Base-by-base conservation (phyloP, 495 filamentous ascomycete genomes). In the Xylaria grammica region DNA sequence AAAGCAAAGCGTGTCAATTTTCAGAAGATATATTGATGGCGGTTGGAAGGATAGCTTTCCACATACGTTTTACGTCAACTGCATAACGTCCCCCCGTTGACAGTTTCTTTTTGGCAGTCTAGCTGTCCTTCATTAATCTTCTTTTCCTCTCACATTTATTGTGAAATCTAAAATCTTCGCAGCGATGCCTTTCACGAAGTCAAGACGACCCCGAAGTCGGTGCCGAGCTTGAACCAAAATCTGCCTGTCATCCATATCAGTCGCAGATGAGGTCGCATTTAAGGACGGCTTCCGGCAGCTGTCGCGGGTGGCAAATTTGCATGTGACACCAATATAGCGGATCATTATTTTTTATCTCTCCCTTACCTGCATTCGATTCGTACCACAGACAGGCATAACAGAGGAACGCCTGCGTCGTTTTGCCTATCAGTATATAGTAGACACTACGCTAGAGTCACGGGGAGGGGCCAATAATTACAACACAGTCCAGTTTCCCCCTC, bases 221-320 rank as follows among this genome's bases (percentile, higher is more conserved):
- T 11, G 7, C 13, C 17, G 8, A 42, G 13, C 40, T 6, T 17
- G 17, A 42, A 17, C 7, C 13, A 3, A 42, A 42, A 42, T 17
- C 5, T 17, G 17, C 20, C n/a, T 24, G 34, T 54, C 38, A 26
- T 15, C 50, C 29, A 55, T 34, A 17, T 26, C 27, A 34, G 27
- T 17, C 7, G 29, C 38, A 55, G 40, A 55, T 45, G n/a, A 27
- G 29, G 69, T 72, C 55, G 62, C 69, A 69, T 67, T 69, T 30
- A 64, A 65, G 51, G 63, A 53, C 69, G 67, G 71, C 63, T 65
- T 68, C 65, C 69, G 69, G 65, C 71, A 71, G 69, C 71, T 72
- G 67, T 72, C 71, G 69, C 65, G 66, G 65, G 17, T 29, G 44
- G 40, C 29, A 63, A 29, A 56, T 27, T 61, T 65, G 54, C 52